Evolutionary conservation across 108 stramenopile genomes (phyloP), one percentile per base, ranked within the genome.

Genomic region (Cyclostephanos invisitatus): DNA sequence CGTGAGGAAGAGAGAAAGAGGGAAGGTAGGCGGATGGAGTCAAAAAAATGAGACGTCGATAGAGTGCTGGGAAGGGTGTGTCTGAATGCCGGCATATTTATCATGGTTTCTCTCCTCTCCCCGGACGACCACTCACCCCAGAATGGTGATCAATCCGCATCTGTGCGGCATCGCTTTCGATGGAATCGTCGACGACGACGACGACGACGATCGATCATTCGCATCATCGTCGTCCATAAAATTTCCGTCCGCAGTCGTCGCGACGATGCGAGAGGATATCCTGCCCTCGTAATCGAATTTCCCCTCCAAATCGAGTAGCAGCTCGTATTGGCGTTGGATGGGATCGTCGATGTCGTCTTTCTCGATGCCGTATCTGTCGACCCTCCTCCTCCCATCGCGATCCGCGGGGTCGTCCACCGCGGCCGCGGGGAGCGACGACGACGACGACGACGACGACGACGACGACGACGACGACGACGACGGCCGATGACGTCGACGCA

Each of bases 261-360:
- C 36, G 36, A 3, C 36, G 36, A 46, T 46, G 14, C 44, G 44
- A 42, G 68, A 70, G 17, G 68, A 70, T 29, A 70, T 70, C 44
- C 68, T 48, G 3, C 68, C 68, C 1, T 58, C 38, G 68, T 70
- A 70, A 18, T 38, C n/a, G 22, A 70, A 47, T 44, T 44, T 70
- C 25, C 57, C 32, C 2, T 70, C 68, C 29, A 70, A 40, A 7
- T 36, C 12, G 57, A 47, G 68, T 11, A 70, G 57, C 0, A 70
- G 27, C 47, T 70, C 68, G 44, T 48, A 27, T 36, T 70, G 68
- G 0, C 57, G 59, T 3, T 57, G 2, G 0, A 0, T 11, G 27
- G 32, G 32, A 32, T 21, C 55, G 20, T 11, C 55, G 55, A 32
- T 32, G 4, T 32, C 44, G 44, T 3, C 14, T 15, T 46, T 8